Base-by-base conservation (phyloP, 2,329 filamentous ascomycete genomes). In the Xylariaceae sp. region DNA sequence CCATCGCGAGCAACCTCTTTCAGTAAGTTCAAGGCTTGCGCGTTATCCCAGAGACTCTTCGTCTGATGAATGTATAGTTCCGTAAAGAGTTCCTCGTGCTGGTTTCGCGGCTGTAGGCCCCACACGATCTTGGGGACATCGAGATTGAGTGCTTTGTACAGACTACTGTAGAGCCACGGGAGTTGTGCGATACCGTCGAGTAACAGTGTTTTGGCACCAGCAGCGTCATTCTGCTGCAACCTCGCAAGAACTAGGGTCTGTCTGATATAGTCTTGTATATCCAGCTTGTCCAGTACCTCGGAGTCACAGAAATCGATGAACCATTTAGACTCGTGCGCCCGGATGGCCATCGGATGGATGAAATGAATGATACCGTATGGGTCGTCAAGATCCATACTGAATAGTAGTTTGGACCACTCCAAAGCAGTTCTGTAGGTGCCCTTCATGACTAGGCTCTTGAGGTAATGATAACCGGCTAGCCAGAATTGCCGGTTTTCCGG, bases 401-500 rank as follows among this genome's bases (percentile, higher is more conserved):
- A 76, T 10, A 96, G 74, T 6, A 97, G 71, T 70, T 94, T 96
- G 6, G 89, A 81, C 91, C 94, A 99, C 68, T 97, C 94, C 42
- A 95, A 83, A 0, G 90, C 90, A 1, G 94, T 97, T 42, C 90
- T 81, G 76, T 90, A 96, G 1, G 92, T 96, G n/a, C 91, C 90
- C 60, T 95, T 92, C 70, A 90, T 85, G 14, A 90, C 79, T 18
- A 99, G 75, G 57, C 89, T 94, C 59, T 81, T 82, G 60, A 97
- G 86, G 62, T 96, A 96, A 58, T 91, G 84, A 75, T 90, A 95
- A 9, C 85, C 88, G 1, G 90, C 88, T 33, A 97, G 81, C 85
- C 89, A 96, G 56, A 99, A 84, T 67, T 97, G 92, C 39, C 94
- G 81, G 66, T 97, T 97, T 66, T 95, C 91, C 0, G 87, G 85